Evolutionary conservation across 2,329 filamentous ascomycete genomes (phyloP), one percentile per base, ranked within the genome.

Genomic region (Gremmenia infestans): DNA sequence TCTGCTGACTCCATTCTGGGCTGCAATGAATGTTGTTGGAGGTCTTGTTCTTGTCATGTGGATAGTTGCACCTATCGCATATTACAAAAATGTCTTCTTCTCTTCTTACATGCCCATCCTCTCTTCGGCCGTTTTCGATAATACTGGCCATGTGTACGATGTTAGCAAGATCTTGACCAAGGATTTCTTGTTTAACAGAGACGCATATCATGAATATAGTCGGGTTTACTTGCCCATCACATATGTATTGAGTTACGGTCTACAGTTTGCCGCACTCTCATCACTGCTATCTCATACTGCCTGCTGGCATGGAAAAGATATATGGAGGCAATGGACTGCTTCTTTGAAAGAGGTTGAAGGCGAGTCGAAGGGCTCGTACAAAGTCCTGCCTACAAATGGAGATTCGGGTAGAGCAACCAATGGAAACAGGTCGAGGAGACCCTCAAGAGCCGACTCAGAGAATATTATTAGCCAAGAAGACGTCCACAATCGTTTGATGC

Each of bases 61-160:
- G 89, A 81, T 93, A 53, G 72, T 89, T 35, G 89, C 89, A 1
- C 89, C 90, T 0, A 79, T 93, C 37, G 80, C 90, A 65, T 93
- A 93, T 72, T 95, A 94, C 72, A 77, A 78, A 66, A 94, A 94
- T 64, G 76, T 88, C 53, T 82, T 92, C 63, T 93, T 86, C 71
- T 89, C 89, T 1, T 87, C 88, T 0, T 95, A 91, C 68, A 88
- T 95, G 82, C 91, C 91, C 0, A 92, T 96, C 42, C 78, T 95
- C 8, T 95, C 91, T 1, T 82, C 88, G 0, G 84, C 87, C 5
- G 90, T 96, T 1, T 96, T 93, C 67, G 91, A 96, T 72, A 93
- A 95, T 65, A 88, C 80, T 0, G 91, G 89, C 12, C 79, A 86
- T 22, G 81, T 88, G 25, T 96, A 95, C 73, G 82, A 95, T 63